These are phyloP conservation scores for Fusarium sarcochroum DNA, from an alignment of 2,329 filamentous ascomycete genomes.

Conservation along the genomic window DNA sequence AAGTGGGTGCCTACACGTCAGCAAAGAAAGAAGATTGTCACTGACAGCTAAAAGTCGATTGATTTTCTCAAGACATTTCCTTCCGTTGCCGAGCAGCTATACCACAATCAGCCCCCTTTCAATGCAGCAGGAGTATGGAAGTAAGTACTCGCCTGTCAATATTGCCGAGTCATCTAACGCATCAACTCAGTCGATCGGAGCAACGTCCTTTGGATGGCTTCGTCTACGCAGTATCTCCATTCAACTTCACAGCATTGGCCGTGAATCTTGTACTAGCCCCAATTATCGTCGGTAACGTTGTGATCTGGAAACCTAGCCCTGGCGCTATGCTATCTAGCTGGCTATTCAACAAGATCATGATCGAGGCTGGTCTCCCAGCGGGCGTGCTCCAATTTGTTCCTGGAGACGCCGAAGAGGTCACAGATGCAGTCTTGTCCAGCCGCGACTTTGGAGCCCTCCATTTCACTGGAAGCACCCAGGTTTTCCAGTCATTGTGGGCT, in stretches of 20 bases:
- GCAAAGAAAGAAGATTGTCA: neutral
- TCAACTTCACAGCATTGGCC: constrained; percentile 10
- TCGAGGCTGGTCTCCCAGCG: constrained; percentile 56
- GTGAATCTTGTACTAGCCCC: constrained; percentile 5
- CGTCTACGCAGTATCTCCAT: constrained; percentile 5
- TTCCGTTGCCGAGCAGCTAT: neutral
- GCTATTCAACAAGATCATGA: constrained; percentile 55
- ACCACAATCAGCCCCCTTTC: neutral
- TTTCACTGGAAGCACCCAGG: neutral
- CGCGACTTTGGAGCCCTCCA: neutral
- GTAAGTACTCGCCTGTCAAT: neutral
- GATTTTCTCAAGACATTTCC: neutral
- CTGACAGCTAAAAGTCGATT: neutral
- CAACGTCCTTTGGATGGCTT: constrained; percentile 4
- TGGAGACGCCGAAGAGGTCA: constrained; percentile 54
- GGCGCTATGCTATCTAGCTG: constrained; percentile 50
- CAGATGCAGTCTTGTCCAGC: constrained; percentile 44
- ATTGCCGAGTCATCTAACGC: neutral
- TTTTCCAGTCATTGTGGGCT: constrained; percentile 29
- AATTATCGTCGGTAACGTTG: constrained; percentile 4
- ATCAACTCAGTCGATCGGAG: neutral
- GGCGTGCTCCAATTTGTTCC: constrained; percentile 56
- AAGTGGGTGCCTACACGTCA: neutral
- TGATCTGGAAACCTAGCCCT: constrained; percentile 56
- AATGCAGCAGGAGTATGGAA: constrained; percentile 2